Conservation (phyloP, 2,329 filamentous ascomycete species). For the Cryphonectria parasitica region DNA sequence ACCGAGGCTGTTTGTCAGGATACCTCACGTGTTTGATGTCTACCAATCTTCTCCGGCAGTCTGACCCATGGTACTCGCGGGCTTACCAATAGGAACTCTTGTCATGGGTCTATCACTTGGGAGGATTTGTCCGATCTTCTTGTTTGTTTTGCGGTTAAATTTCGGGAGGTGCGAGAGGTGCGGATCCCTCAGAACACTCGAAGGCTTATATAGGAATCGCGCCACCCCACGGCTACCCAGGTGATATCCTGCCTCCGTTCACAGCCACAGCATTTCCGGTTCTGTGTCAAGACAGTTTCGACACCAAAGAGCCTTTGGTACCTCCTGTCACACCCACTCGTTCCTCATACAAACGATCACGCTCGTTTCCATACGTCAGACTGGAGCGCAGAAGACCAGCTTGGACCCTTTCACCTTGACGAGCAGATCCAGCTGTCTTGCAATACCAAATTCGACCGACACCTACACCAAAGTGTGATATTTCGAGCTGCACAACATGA, state of each 20-base stretch:
- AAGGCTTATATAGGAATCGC: constrained; percentile 30
- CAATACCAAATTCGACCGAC: too few relatives aligned
- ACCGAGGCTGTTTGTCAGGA: neutral
- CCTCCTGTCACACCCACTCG: constrained; percentile 6
- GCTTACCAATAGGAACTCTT: neutral
- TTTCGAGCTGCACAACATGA: constrained; percentile 29
- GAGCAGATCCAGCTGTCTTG: neutral
- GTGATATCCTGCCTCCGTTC: constrained; percentile 12
- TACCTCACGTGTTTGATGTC: constrained; percentile 15
- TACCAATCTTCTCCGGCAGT: constrained; percentile 2
- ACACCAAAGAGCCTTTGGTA: neutral
- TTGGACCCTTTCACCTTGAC: neutral
- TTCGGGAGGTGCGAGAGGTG: constrained; percentile 31
- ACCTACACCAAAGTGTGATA: neutral
- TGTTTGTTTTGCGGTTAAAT: constrained; percentile 37
- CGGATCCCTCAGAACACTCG: constrained; percentile 27
- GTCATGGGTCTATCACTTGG: constrained; percentile 3
- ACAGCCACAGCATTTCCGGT: neutral
- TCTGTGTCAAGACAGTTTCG: constrained; percentile 1
- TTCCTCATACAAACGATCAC: neutral
- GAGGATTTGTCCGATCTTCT: constrained; percentile 17
- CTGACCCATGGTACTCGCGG: neutral
- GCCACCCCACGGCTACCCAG: constrained; percentile 25
- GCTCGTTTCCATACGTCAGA: neutral
- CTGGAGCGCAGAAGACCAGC: neutral